Evolutionary conservation across 2,329 filamentous ascomycete genomes (phyloP), one percentile per base, ranked within the genome.

Genomic region (Cordyceps militaris): DNA sequence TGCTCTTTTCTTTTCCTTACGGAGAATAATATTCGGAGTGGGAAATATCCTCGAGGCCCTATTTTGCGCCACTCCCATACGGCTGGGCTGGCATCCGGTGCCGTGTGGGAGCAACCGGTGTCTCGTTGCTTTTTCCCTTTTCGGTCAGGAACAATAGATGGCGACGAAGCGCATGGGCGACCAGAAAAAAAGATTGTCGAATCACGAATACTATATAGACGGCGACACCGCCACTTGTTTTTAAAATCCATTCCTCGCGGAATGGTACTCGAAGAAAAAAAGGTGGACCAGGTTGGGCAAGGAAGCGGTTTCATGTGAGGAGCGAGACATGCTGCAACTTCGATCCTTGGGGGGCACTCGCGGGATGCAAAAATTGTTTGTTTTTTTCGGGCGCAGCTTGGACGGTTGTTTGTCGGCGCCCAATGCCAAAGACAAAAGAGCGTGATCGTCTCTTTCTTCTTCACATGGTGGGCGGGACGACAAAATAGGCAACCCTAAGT

Each of bases 211-310:
- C 16, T 40, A 53, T 48, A 51, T 59, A 59, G 58, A 59, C 52
- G 58, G 58, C 58, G 47, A 36, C 52, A 56, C 52, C 47, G 58
- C 58, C 53, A 59, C 26, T 48, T 48, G n/a, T 48, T 30, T 36
- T 32, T 32, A 46, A 21, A 59, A 56, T 52, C 58, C 58, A 59
- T 52, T 52, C 53, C 52, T 56, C 58, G 19, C 58, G 58, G 58
- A 40, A 47, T 59, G 58, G 58, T 59, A 59, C 36, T 44, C 36
- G 34, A 38, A 14, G 40, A 50, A 47, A 59, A 59, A 48, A 30
- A 38, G 26, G 56, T 24, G 58, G 52, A 56, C 14, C 52, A 42
- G 23, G 16, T 19, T 55, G 49, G 36, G 34, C 30, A 24, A 50
- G 47, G 36, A 49, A 48, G 42, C 51, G 28, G 44, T 48, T 54